Evolutionary conservation across 2,329 filamentous ascomycete genomes (phyloP).

Genomic region (Chaetomiaceae sp.): DNA sequence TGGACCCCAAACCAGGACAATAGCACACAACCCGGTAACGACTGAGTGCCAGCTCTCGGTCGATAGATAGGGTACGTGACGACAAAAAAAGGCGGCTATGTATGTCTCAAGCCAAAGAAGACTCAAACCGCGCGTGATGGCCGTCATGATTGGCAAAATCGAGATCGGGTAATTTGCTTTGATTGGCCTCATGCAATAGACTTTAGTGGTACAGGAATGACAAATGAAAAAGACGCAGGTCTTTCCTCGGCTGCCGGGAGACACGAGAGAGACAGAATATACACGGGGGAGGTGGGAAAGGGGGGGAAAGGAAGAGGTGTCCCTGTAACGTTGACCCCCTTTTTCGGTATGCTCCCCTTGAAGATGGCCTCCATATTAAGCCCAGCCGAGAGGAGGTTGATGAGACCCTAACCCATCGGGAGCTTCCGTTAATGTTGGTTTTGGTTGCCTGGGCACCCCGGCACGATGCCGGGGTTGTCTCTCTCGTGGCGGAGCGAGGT

Average conservation of each 20-base stretch:
- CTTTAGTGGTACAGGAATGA: conserved; percentile 20
- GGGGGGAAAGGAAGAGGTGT: conserved; percentile 1
- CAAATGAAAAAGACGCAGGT: conserved; percentile 17
- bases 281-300: conserved; percentile 13
- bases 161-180: conserved; percentile 13
- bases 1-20: too few species aligned
- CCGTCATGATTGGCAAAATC: conserved; percentile 10
- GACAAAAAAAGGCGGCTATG: not conserved
- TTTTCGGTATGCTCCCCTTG: conserved; percentile 8
- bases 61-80: too few species aligned
- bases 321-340: conserved; percentile 10
- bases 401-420: not conserved
- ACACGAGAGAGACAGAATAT: conserved; percentile 11
- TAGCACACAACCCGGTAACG: too few species aligned
- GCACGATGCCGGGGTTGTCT: conserved; percentile 1
- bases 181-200: conserved; percentile 19
- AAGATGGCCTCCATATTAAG: not conserved
- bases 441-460: not conserved
- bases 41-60: too few species aligned
- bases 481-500: conserved; percentile 7
- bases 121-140: not conserved
- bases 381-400: not conserved
- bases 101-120: not conserved
- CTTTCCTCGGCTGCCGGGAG: conserved; percentile 6
- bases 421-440: not conserved